A percentile compares a stretch with the other conserved stretches of the same genome.
phyloP scores from a whole-genome alignment of 345 rosid species.

The Capsella bursapastoris region DNA sequence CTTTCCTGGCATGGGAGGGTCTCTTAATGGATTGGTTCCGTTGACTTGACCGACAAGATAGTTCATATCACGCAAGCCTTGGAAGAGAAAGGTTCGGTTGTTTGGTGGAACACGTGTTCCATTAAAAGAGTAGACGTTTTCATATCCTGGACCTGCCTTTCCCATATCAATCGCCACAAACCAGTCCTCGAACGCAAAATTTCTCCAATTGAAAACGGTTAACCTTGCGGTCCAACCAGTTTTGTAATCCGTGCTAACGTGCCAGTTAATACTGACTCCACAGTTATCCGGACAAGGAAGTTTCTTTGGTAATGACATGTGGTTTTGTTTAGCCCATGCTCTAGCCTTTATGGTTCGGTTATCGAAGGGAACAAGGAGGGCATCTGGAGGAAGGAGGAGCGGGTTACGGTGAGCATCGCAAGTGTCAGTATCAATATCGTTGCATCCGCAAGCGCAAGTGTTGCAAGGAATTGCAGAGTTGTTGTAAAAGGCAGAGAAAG shows the following conservation, averaged over 20 bases:
- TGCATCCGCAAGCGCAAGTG: constrained; percentile 94
- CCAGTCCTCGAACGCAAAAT: constrained; percentile 67
- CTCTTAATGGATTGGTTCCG: constrained; percentile 50
- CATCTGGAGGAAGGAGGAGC: constrained; percentile 79
- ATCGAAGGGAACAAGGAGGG: constrained; percentile 72
- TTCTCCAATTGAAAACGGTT: constrained; percentile 87
- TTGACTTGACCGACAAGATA: constrained; percentile 65
- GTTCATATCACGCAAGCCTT: constrained; percentile 72
- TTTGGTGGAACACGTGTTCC: constrained; percentile 58
- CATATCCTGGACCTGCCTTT: constrained; percentile 66
- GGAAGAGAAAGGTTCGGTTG: constrained; percentile 68
- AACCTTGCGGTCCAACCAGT: constrained; percentile 84
- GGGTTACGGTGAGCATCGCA: constrained; percentile 60
- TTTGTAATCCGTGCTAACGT: constrained; percentile 66
- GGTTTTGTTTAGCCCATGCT: constrained; percentile 79
- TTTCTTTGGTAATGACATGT: constrained; percentile 53
- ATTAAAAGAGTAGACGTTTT: constrained; percentile 79
- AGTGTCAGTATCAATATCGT: constrained; percentile 44
- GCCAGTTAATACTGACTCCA: constrained; percentile 96
- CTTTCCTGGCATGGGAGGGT: constrained; percentile 80
- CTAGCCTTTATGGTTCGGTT: constrained; percentile 71
- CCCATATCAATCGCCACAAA: constrained; percentile 66
- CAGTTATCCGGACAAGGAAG: constrained; percentile 94
- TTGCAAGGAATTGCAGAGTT: constrained; percentile 79
- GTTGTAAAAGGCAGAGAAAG: constrained; percentile 90